Base-by-base conservation (phyloP, 768 basidiomycete species). In the Nevesoporus exiguus region DNA sequence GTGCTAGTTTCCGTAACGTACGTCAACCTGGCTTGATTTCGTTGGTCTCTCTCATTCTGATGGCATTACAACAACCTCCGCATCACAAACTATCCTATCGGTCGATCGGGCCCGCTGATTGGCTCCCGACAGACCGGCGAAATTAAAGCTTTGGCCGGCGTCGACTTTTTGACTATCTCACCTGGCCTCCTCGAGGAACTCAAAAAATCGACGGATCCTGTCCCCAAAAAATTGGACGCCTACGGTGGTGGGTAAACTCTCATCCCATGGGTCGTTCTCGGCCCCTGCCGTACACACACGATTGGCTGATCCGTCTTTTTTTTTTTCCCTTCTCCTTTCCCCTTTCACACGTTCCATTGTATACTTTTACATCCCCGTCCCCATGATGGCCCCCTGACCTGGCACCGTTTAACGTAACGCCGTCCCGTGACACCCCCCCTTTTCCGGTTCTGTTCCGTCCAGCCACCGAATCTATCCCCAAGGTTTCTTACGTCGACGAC, bases 1-100 rank as follows among this genome's bases (percentile, higher is more conserved):
- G 96, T 70, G 97, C 97, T 55, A 96, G 93, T 30, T 98, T 99
- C 94, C 90, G 97, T 71, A 98, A 98, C 80, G 87, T 94, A 63
- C 54, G 88, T 77, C 3, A 17, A 48, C 45, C 24, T n/a, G 29
- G 39, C 27, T 21, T 7, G 15, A 50, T 22, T 30, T 25, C 52
- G n/a, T n/a, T n/a, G n/a, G 15, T 39, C 27, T 22, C 36, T 42
- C 29, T 50, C 49, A 21, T 19, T 30, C 50, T 63, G 41, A 53
- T 34, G 19, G 47, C 7, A 11, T 34, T 25, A 50, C 49, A 15
- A 39, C 33, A 15, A 51, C 25, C 15, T 25, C 7, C 30, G 7
- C 24, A 42, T 25, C 9, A 22, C 19, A 21, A 37, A 42, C 19
- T 19, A 40, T 3, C 47, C 24, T 36, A 47, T 54, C 47, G 54